These are phyloP conservation scores for Globisporangium polare DNA, from an alignment of 352 stramenopile genomes.

Conservation along the genomic window DNA sequence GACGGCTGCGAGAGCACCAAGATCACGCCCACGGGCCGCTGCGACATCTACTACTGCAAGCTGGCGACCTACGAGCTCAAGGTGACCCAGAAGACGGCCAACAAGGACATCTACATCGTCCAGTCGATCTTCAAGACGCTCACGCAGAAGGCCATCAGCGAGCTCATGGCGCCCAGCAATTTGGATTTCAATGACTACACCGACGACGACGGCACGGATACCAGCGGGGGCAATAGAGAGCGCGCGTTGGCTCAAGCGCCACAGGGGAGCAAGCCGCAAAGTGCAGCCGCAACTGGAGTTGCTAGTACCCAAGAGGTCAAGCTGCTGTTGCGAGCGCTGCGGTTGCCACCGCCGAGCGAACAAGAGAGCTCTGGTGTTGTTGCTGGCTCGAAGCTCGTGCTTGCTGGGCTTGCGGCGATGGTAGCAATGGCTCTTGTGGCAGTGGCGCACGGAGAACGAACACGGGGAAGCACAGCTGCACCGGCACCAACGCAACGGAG, in stretches of 20 bases:
- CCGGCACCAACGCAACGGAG: neutral
- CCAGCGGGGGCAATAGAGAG: neutral
- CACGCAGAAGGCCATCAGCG: slow-evolving; percentile 27
- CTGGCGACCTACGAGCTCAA: slow-evolving; percentile 45
- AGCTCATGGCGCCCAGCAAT: slow-evolving; percentile 31
- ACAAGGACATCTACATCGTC: slow-evolving; percentile 29
- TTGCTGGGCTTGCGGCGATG: too few relatives aligned
- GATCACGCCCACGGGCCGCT: slow-evolving; percentile 28
- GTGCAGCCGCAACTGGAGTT: neutral
- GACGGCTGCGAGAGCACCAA: slow-evolving; percentile 29
- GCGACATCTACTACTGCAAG: slow-evolving; percentile 39
- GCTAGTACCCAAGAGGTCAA: neutral
- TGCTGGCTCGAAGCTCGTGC: too few relatives aligned
- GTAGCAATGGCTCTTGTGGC: neutral
- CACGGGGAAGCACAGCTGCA: neutral
- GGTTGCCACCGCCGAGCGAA: neutral
- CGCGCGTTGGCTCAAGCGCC: neutral
- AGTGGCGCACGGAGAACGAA: neutral
- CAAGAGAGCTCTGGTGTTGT: neutral
- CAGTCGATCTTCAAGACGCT: slow-evolving; percentile 38
- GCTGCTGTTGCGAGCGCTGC: neutral
- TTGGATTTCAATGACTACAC: slow-evolving; percentile 20
- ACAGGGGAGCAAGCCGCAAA: too few relatives aligned
- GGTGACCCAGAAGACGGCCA: slow-evolving; percentile 25
- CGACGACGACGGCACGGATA: neutral